These are phyloP conservation scores for Rhizoclosmatium globosum DNA, from an alignment of 192 early-diverging fungal genomes.

Conservation along the genomic window DNA sequence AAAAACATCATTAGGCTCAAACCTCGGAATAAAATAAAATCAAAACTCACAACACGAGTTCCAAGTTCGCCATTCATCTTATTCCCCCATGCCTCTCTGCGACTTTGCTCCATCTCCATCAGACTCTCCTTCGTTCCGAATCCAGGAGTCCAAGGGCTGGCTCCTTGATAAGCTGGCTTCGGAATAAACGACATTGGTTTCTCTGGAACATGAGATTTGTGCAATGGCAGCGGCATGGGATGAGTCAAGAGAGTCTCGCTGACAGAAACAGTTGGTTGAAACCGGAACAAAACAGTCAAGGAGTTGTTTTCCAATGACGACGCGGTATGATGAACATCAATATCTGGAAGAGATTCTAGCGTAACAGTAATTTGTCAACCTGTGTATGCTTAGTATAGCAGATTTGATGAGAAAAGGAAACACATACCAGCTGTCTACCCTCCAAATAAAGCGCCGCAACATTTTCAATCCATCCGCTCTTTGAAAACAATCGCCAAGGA, in stretches of 20 bases:
- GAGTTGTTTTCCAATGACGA: constrained; percentile 1
- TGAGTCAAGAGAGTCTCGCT: constrained; percentile 10
- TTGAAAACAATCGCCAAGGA: constrained; percentile 10
- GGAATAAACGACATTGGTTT: constrained; percentile 3
- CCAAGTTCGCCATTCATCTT: constrained; percentile 24
- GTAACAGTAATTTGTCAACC: no score
- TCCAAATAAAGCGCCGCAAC: not conserved
- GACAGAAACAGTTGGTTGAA: constrained; percentile 15
- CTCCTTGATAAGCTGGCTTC: not conserved
- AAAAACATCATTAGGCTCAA: not conserved
- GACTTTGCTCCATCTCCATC: constrained; percentile 6
- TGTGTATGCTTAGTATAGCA: no score
- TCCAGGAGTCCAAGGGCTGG: constrained; percentile 13
- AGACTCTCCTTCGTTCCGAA: constrained; percentile 21
- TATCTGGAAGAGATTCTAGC: not conserved
- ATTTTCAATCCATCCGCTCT: not conserved
- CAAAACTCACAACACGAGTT: constrained; percentile 3
- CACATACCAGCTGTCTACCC: constrained; percentile 3
- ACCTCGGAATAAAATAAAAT: not conserved
- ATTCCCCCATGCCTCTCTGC: constrained; percentile 31
- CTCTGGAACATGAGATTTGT: constrained; percentile 15
- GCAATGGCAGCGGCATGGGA: not conserved
- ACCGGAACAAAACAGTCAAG: constrained; percentile 6
- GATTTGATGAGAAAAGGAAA: no score
- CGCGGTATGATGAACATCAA: not conserved